These are phyloP conservation scores for Knoxdaviesia capensis DNA, from an alignment of 2,329 filamentous ascomycete species.

Conservation along the genomic window DNA sequence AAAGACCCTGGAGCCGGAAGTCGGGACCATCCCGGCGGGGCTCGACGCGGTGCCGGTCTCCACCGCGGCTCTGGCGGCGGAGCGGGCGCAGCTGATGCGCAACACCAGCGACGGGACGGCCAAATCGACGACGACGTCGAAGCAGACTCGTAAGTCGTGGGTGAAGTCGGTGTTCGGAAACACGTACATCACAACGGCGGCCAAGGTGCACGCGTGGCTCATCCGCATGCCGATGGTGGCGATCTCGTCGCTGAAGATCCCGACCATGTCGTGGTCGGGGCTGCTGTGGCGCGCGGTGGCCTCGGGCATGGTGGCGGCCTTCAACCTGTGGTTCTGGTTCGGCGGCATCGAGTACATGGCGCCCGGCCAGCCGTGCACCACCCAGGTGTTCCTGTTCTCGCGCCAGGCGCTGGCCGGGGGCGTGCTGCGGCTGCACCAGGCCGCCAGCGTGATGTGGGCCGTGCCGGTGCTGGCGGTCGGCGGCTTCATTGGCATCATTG, in stretches of 20 bases:
- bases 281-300: constrained; percentile 3
- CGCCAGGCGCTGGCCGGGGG: background rate
- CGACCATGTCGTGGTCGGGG: constrained; percentile 2
- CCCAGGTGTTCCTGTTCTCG: constrained; percentile 3
- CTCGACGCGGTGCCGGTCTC: too few relatives aligned
- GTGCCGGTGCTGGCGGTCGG: background rate
- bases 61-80: too few relatives aligned
- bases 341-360: constrained; percentile 2
- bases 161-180: background rate
- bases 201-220: background rate
- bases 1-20: too few relatives aligned
- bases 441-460: background rate
- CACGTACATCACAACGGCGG: background rate
- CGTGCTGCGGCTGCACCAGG: background rate
- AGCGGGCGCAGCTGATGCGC: too few relatives aligned
- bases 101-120: too few relatives aligned
- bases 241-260: constrained; percentile 2
- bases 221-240: constrained; percentile 3
- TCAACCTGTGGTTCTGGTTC: constrained; percentile 4
- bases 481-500: constrained; percentile 2
- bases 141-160: too few relatives aligned
- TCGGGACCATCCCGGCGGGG: too few relatives aligned
- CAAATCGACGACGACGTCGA: too few relatives aligned
- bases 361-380: constrained; percentile 1
- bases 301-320: constrained; percentile 2